phyloP scores from a whole-genome alignment of 768 basidiomycete species.

The Hygrocybe punicea region DNA sequence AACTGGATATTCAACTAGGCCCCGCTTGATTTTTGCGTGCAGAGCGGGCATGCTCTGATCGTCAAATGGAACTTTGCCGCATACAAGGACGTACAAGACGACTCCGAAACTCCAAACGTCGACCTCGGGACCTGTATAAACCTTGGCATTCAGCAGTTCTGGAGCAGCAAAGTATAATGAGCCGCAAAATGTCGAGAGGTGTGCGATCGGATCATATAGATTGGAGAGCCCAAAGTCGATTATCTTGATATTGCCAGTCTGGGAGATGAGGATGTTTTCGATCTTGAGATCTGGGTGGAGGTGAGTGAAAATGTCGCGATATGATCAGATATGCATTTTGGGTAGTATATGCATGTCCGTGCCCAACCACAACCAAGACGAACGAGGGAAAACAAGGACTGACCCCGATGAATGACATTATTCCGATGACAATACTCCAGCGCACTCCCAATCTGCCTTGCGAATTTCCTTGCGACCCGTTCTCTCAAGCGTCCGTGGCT shows the following conservation, averaged over 20 bases:
- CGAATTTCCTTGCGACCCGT: slow-evolving; percentile 95
- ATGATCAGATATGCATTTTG: slow-evolving; percentile 7
- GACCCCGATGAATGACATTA: slow-evolving; percentile 93
- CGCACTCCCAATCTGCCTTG: slow-evolving; percentile 93
- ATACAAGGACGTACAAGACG: slow-evolving; percentile 95
- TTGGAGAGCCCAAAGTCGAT: slow-evolving; percentile 99
- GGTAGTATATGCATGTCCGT: background rate
- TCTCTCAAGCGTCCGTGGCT: slow-evolving; percentile 94
- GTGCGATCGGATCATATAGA: slow-evolving; percentile 76
- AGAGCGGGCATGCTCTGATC: slow-evolving; percentile 99
- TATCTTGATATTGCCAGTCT: slow-evolving; percentile 98
- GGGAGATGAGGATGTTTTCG: slow-evolving; percentile 98
- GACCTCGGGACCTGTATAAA: slow-evolving; percentile 96
- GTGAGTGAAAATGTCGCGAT: slow-evolving; percentile 1
- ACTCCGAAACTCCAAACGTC: slow-evolving; percentile 99
- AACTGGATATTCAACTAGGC: slow-evolving; percentile 93
- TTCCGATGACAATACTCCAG: slow-evolving; percentile 97
- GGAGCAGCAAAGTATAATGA: slow-evolving; percentile 98
- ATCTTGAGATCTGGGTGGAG: slow-evolving; percentile 81
- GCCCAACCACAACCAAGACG: slow-evolving; percentile 1
- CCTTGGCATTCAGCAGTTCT: slow-evolving; percentile 92
- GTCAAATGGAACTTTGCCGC: slow-evolving; percentile 98
- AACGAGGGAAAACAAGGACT: slow-evolving; percentile 11
- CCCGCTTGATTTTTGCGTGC: slow-evolving; percentile 98
- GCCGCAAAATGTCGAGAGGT: slow-evolving; percentile 94